These are phyloP conservation scores for Massariosphaeria phaeospora DNA, from an alignment of 495 filamentous ascomycete species.

Conservation along the genomic window DNA sequence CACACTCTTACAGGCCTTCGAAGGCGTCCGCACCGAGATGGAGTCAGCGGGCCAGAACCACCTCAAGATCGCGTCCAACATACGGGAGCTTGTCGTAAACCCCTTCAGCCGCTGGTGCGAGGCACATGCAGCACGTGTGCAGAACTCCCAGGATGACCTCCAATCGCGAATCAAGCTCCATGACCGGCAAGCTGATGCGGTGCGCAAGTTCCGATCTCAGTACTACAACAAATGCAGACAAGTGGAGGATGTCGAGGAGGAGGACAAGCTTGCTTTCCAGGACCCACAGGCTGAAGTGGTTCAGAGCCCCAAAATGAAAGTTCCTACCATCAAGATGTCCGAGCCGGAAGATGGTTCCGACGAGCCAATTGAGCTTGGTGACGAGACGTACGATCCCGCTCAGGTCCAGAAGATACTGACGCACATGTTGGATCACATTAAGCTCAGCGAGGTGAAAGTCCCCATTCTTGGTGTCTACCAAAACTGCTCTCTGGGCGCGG, in stretches of 20 bases:
- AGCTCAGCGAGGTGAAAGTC: slow-evolving; percentile 84
- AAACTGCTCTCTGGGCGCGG: slow-evolving; percentile 82
- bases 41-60: slow-evolving; percentile 83
- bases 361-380: slow-evolving; percentile 84
- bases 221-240: slow-evolving; percentile 99
- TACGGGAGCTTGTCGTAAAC: slow-evolving; percentile 88
- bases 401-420: slow-evolving; percentile 83
- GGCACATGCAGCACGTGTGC: slow-evolving; percentile 81
- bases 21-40: slow-evolving; percentile 93
- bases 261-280: slow-evolving; percentile 96
- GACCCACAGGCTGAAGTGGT: slow-evolving; percentile 57
- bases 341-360: slow-evolving; percentile 54
- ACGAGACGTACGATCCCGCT: slow-evolving; percentile 74
- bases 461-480: slow-evolving; percentile 91
- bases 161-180: slow-evolving; percentile 84
- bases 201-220: slow-evolving; percentile 85
- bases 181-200: slow-evolving; percentile 82
- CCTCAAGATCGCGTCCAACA: slow-evolving; percentile 90
- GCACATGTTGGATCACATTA: slow-evolving; percentile 83
- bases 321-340: slow-evolving; percentile 48
- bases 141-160: slow-evolving; percentile 90
- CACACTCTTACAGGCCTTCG: slow-evolving; percentile 68
- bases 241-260: slow-evolving; percentile 93
- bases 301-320: slow-evolving; percentile 57
- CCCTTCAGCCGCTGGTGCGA: slow-evolving; percentile 96